Conservation (phyloP, 495 filamentous ascomycete genomes). For the Neurospora africana region DNA sequence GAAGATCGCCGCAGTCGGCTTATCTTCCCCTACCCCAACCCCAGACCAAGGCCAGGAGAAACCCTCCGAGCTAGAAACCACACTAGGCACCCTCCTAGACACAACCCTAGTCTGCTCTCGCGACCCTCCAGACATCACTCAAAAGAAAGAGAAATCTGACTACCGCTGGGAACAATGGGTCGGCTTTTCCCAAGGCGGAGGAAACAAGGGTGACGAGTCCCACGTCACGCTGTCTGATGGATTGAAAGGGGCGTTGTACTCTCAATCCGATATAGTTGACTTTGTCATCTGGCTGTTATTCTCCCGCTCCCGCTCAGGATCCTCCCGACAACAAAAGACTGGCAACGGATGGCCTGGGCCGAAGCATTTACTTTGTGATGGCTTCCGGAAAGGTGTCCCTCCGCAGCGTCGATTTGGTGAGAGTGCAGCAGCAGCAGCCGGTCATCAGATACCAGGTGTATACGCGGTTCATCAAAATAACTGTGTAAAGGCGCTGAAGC, state of each 20-base stretch:
- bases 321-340: neutral
- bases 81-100: constrained; percentile 56
- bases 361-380: constrained; percentile 68
- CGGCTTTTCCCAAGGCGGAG: constrained; percentile 48
- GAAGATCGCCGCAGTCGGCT: constrained; percentile 36
- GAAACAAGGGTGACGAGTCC: constrained; percentile 32
- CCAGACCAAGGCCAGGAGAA: too few species aligned
- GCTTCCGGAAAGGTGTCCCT: constrained; percentile 42
- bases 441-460: constrained; percentile 36
- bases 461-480: constrained; percentile 51
- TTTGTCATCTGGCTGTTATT: constrained; percentile 73
- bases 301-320: constrained; percentile 16
- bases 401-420: neutral
- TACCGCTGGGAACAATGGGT: constrained; percentile 46
- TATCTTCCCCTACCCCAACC: neutral
- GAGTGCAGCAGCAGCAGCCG: neutral
- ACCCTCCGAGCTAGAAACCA: too few species aligned
- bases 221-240: constrained; percentile 40
- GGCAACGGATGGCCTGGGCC: constrained; percentile 31
- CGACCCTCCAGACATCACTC: constrained; percentile 13
- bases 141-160: constrained; percentile 24
- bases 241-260: constrained; percentile 26
- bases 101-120: constrained; percentile 52
- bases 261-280: constrained; percentile 69
- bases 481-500: constrained; percentile 60